Evolutionary conservation across 345 rosid species (phyloP).

Genomic region (Odontarrhena argentea): DNA sequence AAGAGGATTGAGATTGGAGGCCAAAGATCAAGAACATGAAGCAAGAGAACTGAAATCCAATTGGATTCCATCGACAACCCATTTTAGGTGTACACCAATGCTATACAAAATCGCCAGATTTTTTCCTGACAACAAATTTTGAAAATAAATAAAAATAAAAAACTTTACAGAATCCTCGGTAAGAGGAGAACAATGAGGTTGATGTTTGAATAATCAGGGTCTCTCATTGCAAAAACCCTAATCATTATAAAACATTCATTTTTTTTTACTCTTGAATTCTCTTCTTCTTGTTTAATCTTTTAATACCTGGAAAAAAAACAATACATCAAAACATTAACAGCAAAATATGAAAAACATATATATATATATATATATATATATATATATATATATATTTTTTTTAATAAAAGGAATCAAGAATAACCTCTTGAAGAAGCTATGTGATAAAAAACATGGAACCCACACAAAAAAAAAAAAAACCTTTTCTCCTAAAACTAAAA

Average conservation of each 20-base stretch:
- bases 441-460: constrained; percentile 33
- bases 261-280: constrained; percentile 32
- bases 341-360: neutral
- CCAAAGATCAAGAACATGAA: constrained; percentile 51
- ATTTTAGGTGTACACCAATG: constrained; percentile 50
- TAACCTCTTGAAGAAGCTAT: constrained; percentile 66
- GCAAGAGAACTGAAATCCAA: constrained; percentile 58
- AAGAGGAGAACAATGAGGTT: constrained; percentile 44
- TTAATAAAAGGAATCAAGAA: constrained; percentile 39
- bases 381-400: too few species aligned
- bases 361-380: too few species aligned
- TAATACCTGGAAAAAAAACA: constrained; percentile 32
- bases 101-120: constrained; percentile 74
- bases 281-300: constrained; percentile 43
- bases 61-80: constrained; percentile 79
- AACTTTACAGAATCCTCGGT: constrained; percentile 41
- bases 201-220: constrained; percentile 49
- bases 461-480: constrained; percentile 1
- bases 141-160: constrained; percentile 22
- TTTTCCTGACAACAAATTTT: constrained; percentile 24
- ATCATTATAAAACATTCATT: constrained; percentile 34
- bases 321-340: neutral
- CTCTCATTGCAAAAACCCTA: constrained; percentile 61
- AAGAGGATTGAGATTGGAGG: constrained; percentile 50
- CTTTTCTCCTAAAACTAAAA: constrained; percentile 1